phyloP scores from a whole-genome alignment of 352 stramenopile species.

The Elongisporangium anandrum region DNA sequence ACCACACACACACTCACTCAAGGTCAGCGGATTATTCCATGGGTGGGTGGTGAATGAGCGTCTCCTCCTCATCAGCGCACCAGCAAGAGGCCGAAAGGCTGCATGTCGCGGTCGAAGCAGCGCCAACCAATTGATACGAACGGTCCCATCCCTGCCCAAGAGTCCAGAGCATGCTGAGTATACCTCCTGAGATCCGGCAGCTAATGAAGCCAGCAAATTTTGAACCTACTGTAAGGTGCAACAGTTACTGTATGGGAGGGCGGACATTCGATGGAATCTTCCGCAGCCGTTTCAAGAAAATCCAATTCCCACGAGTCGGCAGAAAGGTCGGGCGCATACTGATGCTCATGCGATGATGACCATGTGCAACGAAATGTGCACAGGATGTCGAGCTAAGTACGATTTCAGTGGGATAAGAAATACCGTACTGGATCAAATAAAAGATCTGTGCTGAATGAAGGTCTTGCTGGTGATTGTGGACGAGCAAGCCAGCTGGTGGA shows the following conservation, averaged over 20 bases:
- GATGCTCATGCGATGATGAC: no score
- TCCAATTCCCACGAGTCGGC: neutral
- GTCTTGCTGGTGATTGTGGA: neutral
- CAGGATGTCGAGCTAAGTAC: neutral
- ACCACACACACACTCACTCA: neutral
- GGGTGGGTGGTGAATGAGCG: neutral
- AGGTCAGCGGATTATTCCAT: neutral
- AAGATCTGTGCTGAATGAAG: no score
- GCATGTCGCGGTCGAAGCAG: neutral
- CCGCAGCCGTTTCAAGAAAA: neutral
- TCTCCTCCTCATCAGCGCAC: neutral
- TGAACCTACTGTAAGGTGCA: neutral
- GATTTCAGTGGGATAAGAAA: neutral
- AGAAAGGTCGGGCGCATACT: neutral
- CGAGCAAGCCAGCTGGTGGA: neutral
- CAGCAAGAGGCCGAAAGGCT: neutral
- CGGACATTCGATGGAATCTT: neutral
- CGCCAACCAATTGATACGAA: neutral
- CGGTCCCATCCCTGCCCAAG: neutral
- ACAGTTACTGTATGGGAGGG: neutral
- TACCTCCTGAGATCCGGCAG: neutral
- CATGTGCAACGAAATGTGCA: neutral
- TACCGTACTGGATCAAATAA: no score
- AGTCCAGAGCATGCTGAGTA: neutral
- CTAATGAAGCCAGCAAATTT: neutral